These are phyloP conservation scores for Musa balbisiana DNA, from an alignment of 202 grass and related monocot species.

Conservation along the genomic window DNA sequence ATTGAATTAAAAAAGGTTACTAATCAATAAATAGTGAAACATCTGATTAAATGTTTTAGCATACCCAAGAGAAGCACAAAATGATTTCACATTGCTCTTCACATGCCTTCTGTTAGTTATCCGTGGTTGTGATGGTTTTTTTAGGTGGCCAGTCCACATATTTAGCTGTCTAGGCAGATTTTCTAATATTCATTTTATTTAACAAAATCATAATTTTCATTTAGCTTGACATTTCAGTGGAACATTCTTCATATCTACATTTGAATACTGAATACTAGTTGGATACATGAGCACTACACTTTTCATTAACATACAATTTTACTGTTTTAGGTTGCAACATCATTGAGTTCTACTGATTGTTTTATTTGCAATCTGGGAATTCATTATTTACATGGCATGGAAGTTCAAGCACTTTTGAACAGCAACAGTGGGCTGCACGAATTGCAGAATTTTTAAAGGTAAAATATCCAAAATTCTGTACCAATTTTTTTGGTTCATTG, in stretches of 20 bases:
- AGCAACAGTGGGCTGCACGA: constrained; percentile 81
- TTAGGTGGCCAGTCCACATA: no score
- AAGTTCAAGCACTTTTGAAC: constrained; percentile 81
- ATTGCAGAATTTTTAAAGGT: constrained; percentile 94
- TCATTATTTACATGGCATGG: constrained; percentile 86
- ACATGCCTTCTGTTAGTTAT: no score
- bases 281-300: background rate
- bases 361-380: constrained; percentile 92
- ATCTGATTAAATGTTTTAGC: no score
- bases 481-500: background rate
- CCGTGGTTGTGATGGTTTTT: no score
- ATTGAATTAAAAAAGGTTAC: no score
- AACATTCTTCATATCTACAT: background rate
- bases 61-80: no score
- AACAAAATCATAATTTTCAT: background rate
- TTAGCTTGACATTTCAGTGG: constrained; percentile 4
- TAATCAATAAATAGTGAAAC: no score
- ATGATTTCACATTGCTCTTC: no score
- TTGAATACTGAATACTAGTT: background rate
- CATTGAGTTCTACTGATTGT: constrained; percentile 80
- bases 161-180: no score
- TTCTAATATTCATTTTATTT: no score
- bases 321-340: constrained; percentile 55
- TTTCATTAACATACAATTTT: background rate
- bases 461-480: background rate